A percentile compares a stretch with the other conserved stretches of the same genome.
Evolutionary conservation across 805 yeast genomes (phyloP).

Genomic region (Komagataella populi): DNA sequence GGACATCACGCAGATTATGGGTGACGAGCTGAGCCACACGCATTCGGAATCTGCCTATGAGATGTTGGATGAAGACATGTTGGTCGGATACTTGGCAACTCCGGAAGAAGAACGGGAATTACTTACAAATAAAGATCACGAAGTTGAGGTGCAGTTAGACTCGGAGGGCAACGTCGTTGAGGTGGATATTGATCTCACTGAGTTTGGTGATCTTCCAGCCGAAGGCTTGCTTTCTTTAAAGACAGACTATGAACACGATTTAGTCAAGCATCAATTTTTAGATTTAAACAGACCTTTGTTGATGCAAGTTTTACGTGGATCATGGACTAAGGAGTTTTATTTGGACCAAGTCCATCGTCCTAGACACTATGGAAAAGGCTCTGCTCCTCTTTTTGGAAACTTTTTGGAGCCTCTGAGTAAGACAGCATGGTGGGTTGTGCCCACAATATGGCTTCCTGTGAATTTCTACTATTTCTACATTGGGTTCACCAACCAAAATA

Average conservation of each 20-base stretch:
- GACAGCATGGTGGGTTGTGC: constrained; percentile 94
- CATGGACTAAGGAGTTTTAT: constrained; percentile 79
- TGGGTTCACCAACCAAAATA: constrained; percentile 39
- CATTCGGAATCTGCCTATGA: constrained; percentile 87
- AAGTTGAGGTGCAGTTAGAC: constrained; percentile 33
- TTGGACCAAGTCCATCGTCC: constrained; percentile 96
- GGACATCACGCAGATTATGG: constrained; percentile 60
- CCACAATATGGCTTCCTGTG: constrained; percentile 76
- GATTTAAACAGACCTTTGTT: constrained; percentile 77
- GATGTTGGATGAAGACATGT: constrained; percentile 72
- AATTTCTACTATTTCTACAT: constrained; percentile 48
- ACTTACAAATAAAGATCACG: constrained; percentile 41
- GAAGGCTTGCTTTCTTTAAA: constrained; percentile 61
- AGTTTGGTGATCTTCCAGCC: constrained; percentile 53
- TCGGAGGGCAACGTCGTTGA: constrained; percentile 14
- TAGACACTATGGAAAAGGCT: constrained; percentile 93
- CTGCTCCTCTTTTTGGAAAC: constrained; percentile 92
- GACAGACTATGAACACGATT: constrained; percentile 69
- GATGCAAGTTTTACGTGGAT: constrained; percentile 62
- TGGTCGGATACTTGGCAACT: constrained; percentile 78
- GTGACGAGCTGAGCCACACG: constrained; percentile 54
- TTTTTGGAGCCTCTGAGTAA: constrained; percentile 82
- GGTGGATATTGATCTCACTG: constrained; percentile 32
- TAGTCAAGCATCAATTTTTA: constrained; percentile 65
- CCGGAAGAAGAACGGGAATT: constrained; percentile 63